phyloP scores from a whole-genome alignment of 2,329 filamentous ascomycete genomes.

The Colletotrichum liaoningense region DNA sequence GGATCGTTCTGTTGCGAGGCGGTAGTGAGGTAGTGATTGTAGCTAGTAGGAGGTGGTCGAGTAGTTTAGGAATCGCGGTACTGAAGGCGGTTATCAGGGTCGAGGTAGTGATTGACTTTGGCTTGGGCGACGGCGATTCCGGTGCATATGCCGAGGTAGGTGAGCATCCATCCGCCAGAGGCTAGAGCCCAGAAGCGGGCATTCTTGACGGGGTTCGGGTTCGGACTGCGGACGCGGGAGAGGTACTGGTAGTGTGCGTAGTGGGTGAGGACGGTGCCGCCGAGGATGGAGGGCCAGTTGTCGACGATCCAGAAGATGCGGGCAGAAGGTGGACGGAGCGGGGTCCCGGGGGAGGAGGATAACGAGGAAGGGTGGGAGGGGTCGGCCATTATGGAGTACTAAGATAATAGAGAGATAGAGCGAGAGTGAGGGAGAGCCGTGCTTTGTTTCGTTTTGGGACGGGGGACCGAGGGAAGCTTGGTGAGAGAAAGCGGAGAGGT shows the following conservation, averaged over 20 bases:
- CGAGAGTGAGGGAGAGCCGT: neutral
- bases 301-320: constrained; percentile 34
- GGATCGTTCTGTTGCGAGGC: too few relatives aligned
- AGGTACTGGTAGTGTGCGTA: constrained; percentile 37
- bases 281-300: constrained; percentile 35
- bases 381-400: neutral
- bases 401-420: neutral
- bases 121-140: constrained; percentile 32
- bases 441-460: constrained; percentile 1
- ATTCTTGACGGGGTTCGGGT: constrained; percentile 36
- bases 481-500: neutral
- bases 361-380: neutral
- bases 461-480: neutral
- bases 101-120: constrained; percentile 33
- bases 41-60: too few relatives aligned
- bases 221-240: constrained; percentile 24
- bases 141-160: constrained; percentile 34
- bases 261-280: constrained; percentile 31
- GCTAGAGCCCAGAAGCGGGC: constrained; percentile 37
- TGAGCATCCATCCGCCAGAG: constrained; percentile 36
- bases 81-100: constrained; percentile 23
- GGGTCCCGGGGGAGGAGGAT: constrained; percentile 12
- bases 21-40: too few relatives aligned
- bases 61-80: constrained; percentile 14
- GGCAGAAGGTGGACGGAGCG: constrained; percentile 27